phyloP scores from a whole-genome alignment of 2,329 filamentous ascomycete species.

The Triangularia verruculosa region DNA sequence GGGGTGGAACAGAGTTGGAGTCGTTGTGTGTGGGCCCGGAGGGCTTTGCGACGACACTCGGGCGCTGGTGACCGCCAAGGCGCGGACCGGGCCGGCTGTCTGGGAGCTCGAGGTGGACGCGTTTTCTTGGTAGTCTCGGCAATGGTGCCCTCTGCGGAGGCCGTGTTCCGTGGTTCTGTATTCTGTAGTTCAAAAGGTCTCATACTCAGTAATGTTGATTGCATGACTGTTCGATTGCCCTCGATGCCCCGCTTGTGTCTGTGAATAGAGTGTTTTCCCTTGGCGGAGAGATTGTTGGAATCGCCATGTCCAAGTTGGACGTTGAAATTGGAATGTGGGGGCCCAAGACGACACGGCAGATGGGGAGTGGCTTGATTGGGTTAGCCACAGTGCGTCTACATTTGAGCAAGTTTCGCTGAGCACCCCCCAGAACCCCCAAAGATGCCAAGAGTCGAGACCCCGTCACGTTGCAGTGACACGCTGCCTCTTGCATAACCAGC shows the following conservation, averaged over 20 bases:
- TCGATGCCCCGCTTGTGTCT: not conserved
- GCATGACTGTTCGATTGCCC: not conserved
- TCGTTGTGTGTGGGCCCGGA: conserved; percentile 42
- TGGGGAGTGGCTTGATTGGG: not conserved
- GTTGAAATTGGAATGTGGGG: not conserved
- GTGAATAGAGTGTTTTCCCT: not conserved
- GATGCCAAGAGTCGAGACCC: not conserved
- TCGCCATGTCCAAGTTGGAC: not conserved
- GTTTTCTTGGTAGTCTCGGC: conserved; percentile 14
- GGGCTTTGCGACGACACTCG: conserved; percentile 41
- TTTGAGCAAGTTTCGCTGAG: conserved; percentile 9
- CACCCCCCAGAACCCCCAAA: not conserved
- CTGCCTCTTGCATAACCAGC: not conserved
- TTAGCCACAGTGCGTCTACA: not conserved
- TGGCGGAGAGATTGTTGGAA: not conserved
- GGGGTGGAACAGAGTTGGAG: conserved; percentile 33
- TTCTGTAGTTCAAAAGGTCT: not conserved
- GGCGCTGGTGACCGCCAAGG: conserved; percentile 27
- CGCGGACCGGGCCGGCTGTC: conserved; percentile 5
- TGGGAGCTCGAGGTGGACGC: conserved; percentile 26
- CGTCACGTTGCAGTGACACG: not conserved
- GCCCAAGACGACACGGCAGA: not conserved
- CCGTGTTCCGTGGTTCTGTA: not conserved
- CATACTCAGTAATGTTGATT: not conserved
- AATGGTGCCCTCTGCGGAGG: not conserved